Evolutionary conservation across 139 green algal species (phyloP), one percentile per base, ranked within the genome.

Genomic region (Spirogloea muscicola): DNA sequence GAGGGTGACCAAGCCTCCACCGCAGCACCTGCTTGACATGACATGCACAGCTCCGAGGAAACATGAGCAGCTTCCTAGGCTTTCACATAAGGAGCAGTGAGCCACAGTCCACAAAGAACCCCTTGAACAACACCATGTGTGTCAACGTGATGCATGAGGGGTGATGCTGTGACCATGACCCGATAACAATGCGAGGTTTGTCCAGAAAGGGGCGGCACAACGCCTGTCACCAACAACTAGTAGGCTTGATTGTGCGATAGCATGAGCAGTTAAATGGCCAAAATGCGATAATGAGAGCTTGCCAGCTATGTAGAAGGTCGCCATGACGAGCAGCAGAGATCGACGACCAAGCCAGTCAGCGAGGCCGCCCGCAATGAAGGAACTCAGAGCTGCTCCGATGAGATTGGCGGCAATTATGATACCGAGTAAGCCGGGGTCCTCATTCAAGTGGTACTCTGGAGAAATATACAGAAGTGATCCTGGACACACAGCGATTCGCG

Each of bases 311-410:
- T 44, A 76, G 21, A 25, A 77, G 69, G 31, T n/a, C 58, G 69
- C 69, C 6, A 39, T 59, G 18, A 77, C 40, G 10, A 65, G n/a
- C 16, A 77, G 61, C 21, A 77, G 21, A 1, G 58, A 27, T 58
- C 42, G 55, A 21, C 71, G 41, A 16, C 71, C 71, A 18, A 79
- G 3, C 2, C 36, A 79, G 33, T 79, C 71, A 29, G 71, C 60
- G 33, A 40, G 27, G 9, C 33, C 34, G 29, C 71, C 71, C 37
- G 71, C 60, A 4, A 78, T 33, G 34, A 74, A 41, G 44, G 71
- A 77, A 39, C 65, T 74, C 21, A 74, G 18, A 25, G 66, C 65
- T 36, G 65, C 25, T 51, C 59, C 59, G 16, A 68, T 68, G 37
- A 68, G 42, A 18, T n/a, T 55, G 4, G 59, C 59, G 13, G 59